Percentiles rank a stretch among this genome's conserved stretches.
phyloP scores from a whole-genome alignment of 306 rosid species.

The Sicyos baderoa region DNA sequence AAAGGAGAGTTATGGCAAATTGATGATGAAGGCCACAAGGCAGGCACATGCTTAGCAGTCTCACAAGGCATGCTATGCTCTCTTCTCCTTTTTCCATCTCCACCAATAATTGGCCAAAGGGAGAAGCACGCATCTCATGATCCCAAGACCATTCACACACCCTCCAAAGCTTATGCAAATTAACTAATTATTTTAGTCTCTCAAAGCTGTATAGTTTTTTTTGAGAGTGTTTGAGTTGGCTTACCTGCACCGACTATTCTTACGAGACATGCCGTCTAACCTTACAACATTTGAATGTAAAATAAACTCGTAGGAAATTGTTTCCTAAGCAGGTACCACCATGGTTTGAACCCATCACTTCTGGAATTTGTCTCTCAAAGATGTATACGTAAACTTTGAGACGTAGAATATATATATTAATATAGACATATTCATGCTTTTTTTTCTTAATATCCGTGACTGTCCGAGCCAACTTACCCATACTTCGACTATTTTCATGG shows the following conservation, averaged over 20 bases:
- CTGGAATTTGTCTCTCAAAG: not conserved
- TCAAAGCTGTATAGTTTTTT: not conserved
- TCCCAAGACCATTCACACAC: conserved; percentile 7
- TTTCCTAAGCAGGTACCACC: too few species aligned
- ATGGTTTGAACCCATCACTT: too few species aligned
- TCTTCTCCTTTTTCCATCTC: conserved; percentile 26
- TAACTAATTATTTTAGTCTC: not conserved
- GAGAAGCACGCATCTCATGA: conserved; percentile 12
- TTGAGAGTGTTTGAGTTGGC: too few species aligned
- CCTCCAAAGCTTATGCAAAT: not conserved
- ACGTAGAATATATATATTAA: too few species aligned
- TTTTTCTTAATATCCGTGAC: too few species aligned
- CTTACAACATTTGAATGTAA: too few species aligned
- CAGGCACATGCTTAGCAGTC: conserved; percentile 47
- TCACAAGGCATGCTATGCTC: conserved; percentile 48
- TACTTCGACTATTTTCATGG: too few species aligned
- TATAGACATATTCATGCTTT: not conserved
- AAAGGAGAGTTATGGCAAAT: not conserved
- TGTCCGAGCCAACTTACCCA: too few species aligned
- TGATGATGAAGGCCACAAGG: conserved; percentile 36
- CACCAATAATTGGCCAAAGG: conserved; percentile 52
- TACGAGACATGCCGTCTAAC: too few species aligned
- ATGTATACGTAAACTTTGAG: not conserved
- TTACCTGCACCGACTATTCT: too few species aligned
- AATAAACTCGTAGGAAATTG: too few species aligned